Evolutionary conservation across 2,329 filamentous ascomycete species (phyloP), one percentile per base, ranked within the genome.

Genomic region (Xylaria sp.): DNA sequence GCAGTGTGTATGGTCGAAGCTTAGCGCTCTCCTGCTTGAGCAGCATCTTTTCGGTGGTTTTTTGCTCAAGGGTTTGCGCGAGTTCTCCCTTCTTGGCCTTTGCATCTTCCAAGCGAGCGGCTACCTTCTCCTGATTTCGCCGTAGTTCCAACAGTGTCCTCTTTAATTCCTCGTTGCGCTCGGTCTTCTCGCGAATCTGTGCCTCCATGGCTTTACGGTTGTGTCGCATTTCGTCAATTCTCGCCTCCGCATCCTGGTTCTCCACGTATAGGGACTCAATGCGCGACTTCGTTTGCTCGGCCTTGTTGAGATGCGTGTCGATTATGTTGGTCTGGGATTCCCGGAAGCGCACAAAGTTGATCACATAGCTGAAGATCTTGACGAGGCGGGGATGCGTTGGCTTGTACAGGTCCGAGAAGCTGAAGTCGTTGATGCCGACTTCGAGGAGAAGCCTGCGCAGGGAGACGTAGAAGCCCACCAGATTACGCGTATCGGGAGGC

Each of bases 331-430:
- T 97, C 81, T 98, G 95, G 71, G 92, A 94, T 83, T 98, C 94
- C 75, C 96, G 92, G 83, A 98, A 99, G 63, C 96, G 91, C 74
- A 98, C 94, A 81, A 99, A 99, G 82, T 99, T 99, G 85, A 99
- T 99, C 72, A 98, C 89, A 81, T 98, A 98, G 73, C 93, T 97
- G 80, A 99, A 96, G 77, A 98, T 97, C 83, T 96, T 97, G 77
- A 95, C 92, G 15, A 98, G 87, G 54, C 96, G 92, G 67, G 93
- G 92, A 78, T 97, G 93, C 1, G 94, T 97, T 18, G 96, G 96
- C 79, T 92, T 92, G 79, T 97, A 95, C 6, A 99, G 85, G 80
- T 99, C 96, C 69, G 91, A 90, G 82, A 98, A 97, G 44, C 92
- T 94, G 77, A 99, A 97, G 81, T 99, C 96, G 70, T 91, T 91